Conservation (phyloP, 2,329 filamentous ascomycete species). For the Phyllosticta citriasiana region DNA sequence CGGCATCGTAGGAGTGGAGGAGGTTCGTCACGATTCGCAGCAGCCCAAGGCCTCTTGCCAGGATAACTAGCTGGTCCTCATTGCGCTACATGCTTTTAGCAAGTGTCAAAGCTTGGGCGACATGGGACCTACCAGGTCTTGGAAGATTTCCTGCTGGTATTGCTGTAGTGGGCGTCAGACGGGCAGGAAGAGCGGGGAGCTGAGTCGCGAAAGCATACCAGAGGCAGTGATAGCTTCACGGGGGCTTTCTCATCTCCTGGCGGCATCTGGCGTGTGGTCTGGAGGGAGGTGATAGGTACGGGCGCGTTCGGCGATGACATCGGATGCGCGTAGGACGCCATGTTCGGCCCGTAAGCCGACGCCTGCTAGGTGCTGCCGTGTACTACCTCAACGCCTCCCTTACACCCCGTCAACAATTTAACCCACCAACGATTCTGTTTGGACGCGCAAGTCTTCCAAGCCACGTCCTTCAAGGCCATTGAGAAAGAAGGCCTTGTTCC, state of each 20-base stretch:
- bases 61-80: slow-evolving; percentile 87
- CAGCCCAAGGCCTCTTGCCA: slow-evolving; percentile 85
- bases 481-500: neutral
- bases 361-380: neutral
- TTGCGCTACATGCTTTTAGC: slow-evolving; percentile 46
- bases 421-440: neutral
- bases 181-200: neutral
- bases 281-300: neutral
- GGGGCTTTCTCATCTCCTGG: slow-evolving; percentile 39
- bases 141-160: slow-evolving; percentile 94
- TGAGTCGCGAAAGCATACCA: slow-evolving; percentile 38
- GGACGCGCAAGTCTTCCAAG: neutral
- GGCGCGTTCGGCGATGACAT: neutral
- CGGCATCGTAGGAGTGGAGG: slow-evolving; percentile 91
- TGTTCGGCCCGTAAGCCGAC: neutral
- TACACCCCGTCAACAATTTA: neutral
- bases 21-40: slow-evolving; percentile 91
- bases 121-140: slow-evolving; percentile 19
- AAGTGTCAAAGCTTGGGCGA: slow-evolving; percentile 39
- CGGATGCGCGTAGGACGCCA: slow-evolving; percentile 1
- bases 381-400: neutral
- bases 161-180: slow-evolving; percentile 38
- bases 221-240: slow-evolving; percentile 71
- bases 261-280: slow-evolving; percentile 19
- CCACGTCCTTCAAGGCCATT: neutral